Conservation (phyloP, 805 yeast species). For the Scheffersomyces coipomensis region DNA sequence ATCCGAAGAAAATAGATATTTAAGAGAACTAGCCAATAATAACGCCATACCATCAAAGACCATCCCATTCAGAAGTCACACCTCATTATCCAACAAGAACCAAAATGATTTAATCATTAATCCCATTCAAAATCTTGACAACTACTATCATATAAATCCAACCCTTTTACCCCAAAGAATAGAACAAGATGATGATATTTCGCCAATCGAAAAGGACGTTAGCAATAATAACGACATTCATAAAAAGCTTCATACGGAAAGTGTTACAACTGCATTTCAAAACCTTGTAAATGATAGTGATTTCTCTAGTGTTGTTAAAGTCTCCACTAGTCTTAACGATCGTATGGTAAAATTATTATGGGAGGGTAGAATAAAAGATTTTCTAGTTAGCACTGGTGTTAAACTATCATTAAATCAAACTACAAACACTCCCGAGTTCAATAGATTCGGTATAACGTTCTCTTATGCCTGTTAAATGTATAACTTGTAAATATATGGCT, state of each 20-base stretch:
- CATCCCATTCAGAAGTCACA: constrained; percentile 1
- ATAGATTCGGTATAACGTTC: constrained; percentile 57
- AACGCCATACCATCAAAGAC: neutral
- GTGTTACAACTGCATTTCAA: constrained; percentile 52
- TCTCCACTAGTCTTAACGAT: constrained; percentile 67
- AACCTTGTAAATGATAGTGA: constrained; percentile 49
- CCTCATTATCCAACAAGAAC: neutral
- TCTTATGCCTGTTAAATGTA: constrained; percentile 44
- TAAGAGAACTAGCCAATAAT: neutral
- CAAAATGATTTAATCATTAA: constrained; percentile 12
- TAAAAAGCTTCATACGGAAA: constrained; percentile 24
- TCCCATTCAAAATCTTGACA: constrained; percentile 23
- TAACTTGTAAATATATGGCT: neutral
- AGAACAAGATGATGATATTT: too few species aligned
- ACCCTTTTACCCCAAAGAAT: constrained; percentile 11
- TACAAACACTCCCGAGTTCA: constrained; percentile 45
- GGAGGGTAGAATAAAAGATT: constrained; percentile 86
- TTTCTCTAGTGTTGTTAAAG: constrained; percentile 70
- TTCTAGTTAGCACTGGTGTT: constrained; percentile 74
- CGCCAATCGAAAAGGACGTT: neutral
- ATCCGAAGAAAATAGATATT: constrained; percentile 2
- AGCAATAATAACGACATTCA: constrained; percentile 6
- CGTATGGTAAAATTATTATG: constrained; percentile 65
- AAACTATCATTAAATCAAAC: constrained; percentile 41
- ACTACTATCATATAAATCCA: constrained; percentile 27